Base-by-base conservation (phyloP, 306 rosid genomes). In the Delonix regia region DNA sequence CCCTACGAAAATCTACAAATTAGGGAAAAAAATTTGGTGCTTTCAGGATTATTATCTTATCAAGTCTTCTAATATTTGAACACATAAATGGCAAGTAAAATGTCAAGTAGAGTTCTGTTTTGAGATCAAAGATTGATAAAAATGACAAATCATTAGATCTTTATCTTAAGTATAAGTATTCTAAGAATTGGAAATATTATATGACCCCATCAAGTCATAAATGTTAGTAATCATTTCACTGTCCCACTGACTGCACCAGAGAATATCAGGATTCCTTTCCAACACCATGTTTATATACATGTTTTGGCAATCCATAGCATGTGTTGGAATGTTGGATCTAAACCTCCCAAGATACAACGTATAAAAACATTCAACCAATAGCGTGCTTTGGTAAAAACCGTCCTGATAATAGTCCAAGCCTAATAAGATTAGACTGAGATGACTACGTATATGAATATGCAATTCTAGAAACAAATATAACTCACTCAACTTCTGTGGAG, bases 301-400 rank as follows among this genome's bases (percentile, higher is more conserved):
- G 38, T 56, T 69, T 80, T 41, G 55, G 44, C 51, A 51, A 22
- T 30, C 73, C 75, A 28, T 19, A 42, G 19, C 16, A 56, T 39
- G 53, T 41, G n/a, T n/a, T n/a, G n/a, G n/a, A n/a, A n/a, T n/a
- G 55, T 48, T 48, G 39, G 83, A 79, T 47, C 45, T 11, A 61
- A 71, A 24, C 56, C 71, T 24, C 34, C 7, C 10, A 28, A 67
- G 15, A 48, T 61, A 25, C 48, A 60, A 34, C 7, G 15, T 7
- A 33, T 16, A 59, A 59, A 51, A 34, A 8, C n/a, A 53, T 55
- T 55, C 49, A 61, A 34, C 49, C 18, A 61, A 68, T 45, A 47
- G 55, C 22, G 49, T 28, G 18, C 55, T 22, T 30, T 22, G 41
- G 82, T 67, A 42, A 67, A 66, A 66, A 69, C n/a, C 65, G 36